phyloP scores from a whole-genome alignment of 2,329 filamentous ascomycete genomes.

The Ascochyta clinopodiicola region DNA sequence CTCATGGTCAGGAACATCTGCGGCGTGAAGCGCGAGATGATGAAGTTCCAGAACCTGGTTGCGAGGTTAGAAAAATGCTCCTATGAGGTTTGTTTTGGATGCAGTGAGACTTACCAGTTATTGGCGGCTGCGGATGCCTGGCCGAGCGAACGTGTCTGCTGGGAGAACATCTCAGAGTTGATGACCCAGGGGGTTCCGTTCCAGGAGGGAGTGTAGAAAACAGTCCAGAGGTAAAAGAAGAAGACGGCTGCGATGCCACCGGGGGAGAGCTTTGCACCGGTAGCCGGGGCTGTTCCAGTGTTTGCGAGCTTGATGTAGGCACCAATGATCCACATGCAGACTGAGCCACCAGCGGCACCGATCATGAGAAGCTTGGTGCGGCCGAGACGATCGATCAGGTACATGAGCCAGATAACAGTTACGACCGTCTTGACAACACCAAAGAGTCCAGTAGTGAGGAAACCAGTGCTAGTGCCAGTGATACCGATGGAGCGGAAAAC shows the following conservation, averaged over 20 bases:
- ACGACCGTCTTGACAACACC: constrained; percentile 76
- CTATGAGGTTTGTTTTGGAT: neutral
- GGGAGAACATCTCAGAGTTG: constrained; percentile 76
- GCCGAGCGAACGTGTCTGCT: constrained; percentile 68
- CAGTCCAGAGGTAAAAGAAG: constrained; percentile 78
- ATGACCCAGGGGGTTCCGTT: constrained; percentile 79
- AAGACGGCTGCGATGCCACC: constrained; percentile 68
- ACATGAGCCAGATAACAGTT: constrained; percentile 73
- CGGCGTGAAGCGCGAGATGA: constrained; percentile 71
- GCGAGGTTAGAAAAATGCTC: neutral
- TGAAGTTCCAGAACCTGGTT: constrained; percentile 66
- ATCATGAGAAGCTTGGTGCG: constrained; percentile 69
- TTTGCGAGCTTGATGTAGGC: constrained; percentile 63
- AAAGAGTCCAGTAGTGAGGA: constrained; percentile 76
- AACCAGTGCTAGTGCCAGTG: constrained; percentile 62
- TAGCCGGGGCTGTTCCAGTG: constrained; percentile 42
- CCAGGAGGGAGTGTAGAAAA: constrained; percentile 73
- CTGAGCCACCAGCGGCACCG: constrained; percentile 67
- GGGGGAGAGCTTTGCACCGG: constrained; percentile 43
- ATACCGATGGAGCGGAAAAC: constrained; percentile 73
- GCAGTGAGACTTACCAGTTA: constrained; percentile 63
- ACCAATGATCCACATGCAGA: constrained; percentile 71
- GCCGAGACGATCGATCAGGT: constrained; percentile 70
- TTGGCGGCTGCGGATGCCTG: constrained; percentile 74
- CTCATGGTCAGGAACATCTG: constrained; percentile 63